Conservation (phyloP, 345 rosid species). For the Gossypium stocksii region DNA sequence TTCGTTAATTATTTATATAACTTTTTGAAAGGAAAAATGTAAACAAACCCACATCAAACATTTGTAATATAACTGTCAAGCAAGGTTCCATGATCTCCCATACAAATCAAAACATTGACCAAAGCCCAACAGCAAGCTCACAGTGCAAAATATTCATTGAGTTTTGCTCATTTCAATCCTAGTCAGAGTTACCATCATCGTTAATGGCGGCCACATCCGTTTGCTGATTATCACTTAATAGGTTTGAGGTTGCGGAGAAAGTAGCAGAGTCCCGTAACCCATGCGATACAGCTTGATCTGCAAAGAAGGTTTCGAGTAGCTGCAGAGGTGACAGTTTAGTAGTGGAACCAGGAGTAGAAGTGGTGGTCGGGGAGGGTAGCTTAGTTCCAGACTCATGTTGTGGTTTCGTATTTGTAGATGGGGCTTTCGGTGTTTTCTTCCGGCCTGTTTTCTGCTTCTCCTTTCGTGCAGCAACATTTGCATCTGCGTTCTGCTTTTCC, state of each 20-base stretch:
- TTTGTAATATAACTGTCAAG: not conserved
- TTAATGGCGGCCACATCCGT: not conserved
- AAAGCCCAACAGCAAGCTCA: not conserved
- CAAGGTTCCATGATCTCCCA: not conserved
- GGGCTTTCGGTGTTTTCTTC: not conserved
- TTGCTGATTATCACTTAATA: not conserved
- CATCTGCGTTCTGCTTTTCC: conserved; percentile 14
- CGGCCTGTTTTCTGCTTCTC: not conserved
- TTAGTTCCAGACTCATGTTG: not conserved
- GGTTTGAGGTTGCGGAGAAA: not conserved
- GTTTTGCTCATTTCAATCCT: not conserved
- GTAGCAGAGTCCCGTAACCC: not conserved
- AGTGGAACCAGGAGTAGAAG: not conserved
- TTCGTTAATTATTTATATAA: too few relatives aligned
- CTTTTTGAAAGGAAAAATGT: too few relatives aligned
- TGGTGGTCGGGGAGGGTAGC: not conserved
- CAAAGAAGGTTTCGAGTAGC: conserved; percentile 10
- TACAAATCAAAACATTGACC: not conserved
- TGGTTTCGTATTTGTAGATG: not conserved
- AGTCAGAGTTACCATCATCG: not conserved
- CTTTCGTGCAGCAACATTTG: not conserved
- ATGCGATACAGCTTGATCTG: conserved; percentile 6
- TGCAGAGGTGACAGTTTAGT: conserved; percentile 5
- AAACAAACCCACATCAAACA: not conserved
- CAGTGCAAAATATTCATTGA: not conserved